Evolutionary conservation across 2,329 filamentous ascomycete species (phyloP).

Genomic region (Didymellaceae sp.): DNA sequence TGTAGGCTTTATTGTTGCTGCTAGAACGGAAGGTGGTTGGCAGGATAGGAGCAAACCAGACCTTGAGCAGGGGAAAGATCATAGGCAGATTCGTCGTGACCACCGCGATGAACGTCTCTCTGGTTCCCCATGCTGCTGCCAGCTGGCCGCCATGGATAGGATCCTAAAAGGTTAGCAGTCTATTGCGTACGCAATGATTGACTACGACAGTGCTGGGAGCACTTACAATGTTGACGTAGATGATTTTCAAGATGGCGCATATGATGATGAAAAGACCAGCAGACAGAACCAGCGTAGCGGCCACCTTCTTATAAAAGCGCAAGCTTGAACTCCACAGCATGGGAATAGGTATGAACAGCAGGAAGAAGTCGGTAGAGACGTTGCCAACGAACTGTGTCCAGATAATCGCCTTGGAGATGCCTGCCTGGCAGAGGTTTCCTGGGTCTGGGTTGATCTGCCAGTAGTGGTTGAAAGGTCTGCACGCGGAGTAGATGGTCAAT

Average conservation of each 20-base stretch:
- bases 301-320: conserved; percentile 58
- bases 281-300: conserved; percentile 61
- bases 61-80: conserved; percentile 26
- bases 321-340: conserved; percentile 62
- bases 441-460: conserved; percentile 68
- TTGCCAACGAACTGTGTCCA: conserved; percentile 53
- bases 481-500: conserved; percentile 59
- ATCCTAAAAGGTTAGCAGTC: conserved; percentile 27
- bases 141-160: conserved; percentile 50
- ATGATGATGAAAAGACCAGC: conserved; percentile 64
- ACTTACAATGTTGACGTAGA: conserved; percentile 54
- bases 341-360: conserved; percentile 64
- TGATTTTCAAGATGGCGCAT: conserved; percentile 61
- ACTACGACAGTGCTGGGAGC: background rate
- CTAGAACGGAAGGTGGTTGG: conserved; percentile 18
- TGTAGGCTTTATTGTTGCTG: conserved; percentile 22
- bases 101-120: conserved; percentile 56
- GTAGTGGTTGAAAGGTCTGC: conserved; percentile 60
- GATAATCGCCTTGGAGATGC: conserved; percentile 17
- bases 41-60: conserved; percentile 19
- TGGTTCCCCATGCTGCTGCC: conserved; percentile 54
- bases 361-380: conserved; percentile 63
- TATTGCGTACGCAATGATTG: background rate
- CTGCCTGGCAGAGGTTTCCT: conserved; percentile 42
- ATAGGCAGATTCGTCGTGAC: conserved; percentile 55